Conservation (phyloP, 371 early-diverging fungal genomes). For the Apophysomyces trapeziformis region DNA sequence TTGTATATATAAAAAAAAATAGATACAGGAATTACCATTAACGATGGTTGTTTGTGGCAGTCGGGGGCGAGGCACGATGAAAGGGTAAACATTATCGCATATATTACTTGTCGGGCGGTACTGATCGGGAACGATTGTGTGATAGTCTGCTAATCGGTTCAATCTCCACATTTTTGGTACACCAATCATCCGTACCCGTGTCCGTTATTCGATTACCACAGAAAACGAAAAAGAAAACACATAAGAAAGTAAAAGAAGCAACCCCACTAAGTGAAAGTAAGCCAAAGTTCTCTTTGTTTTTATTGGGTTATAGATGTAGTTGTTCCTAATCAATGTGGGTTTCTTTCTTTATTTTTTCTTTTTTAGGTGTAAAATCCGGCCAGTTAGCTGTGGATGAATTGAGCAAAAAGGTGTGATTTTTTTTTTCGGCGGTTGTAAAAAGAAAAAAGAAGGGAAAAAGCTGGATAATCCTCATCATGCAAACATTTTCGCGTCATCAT, state of each 20-base stretch:
- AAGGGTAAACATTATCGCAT: slow-evolving; percentile 35
- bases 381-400: slow-evolving; percentile 40
- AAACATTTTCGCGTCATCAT: slow-evolving; percentile 37
- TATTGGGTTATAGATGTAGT: too few relatives aligned
- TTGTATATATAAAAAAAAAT: too few relatives aligned
- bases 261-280: slow-evolving; percentile 39
- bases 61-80: slow-evolving; percentile 48
- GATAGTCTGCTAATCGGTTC: slow-evolving; percentile 48
- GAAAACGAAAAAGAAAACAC: slow-evolving; percentile 42
- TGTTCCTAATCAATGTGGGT: not conserved
- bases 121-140: not conserved
- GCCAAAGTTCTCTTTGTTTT: not conserved
- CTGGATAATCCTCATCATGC: slow-evolving; percentile 7
- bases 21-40: slow-evolving; percentile 46
- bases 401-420: slow-evolving; percentile 21
- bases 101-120: not conserved
- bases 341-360: not conserved
- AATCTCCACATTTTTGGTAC: slow-evolving; percentile 55
- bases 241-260: slow-evolving; percentile 21
- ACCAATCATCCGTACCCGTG: slow-evolving; percentile 60
- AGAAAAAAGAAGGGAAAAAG: too few relatives aligned
- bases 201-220: slow-evolving; percentile 53
- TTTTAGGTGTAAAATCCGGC: slow-evolving; percentile 34
- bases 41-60: slow-evolving; percentile 56
- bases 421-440: too few relatives aligned